Conservation (phyloP, 768 basidiomycete species). For the Boletus subparvulus region DNA sequence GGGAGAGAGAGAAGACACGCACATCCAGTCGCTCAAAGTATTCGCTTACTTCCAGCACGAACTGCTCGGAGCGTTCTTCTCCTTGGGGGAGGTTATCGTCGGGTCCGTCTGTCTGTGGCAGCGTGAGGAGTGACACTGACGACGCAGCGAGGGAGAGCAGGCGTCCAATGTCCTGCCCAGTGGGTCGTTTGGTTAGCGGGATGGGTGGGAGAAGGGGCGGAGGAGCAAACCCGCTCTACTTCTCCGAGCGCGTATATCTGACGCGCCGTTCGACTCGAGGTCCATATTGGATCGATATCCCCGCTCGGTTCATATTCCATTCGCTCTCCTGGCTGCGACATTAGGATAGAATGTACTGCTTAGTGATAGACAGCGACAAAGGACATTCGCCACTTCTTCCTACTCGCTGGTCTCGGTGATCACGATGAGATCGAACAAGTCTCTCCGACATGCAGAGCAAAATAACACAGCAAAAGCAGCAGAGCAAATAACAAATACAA, state of each 20-base stretch:
- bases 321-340: slow-evolving; percentile 24
- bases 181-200: not conserved
- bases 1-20: slow-evolving; percentile 25
- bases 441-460: slow-evolving; percentile 9
- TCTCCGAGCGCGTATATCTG: slow-evolving; percentile 79
- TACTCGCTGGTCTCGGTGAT: not conserved
- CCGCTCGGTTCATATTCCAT: slow-evolving; percentile 13
- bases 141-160: slow-evolving; percentile 75
- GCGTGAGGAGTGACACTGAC: slow-evolving; percentile 72
- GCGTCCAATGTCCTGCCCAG: slow-evolving; percentile 67
- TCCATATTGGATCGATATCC: slow-evolving; percentile 78
- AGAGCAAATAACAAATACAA: slow-evolving; percentile 31
- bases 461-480: slow-evolving; percentile 31
- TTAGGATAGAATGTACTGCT: not conserved
- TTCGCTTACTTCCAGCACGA: slow-evolving; percentile 80
- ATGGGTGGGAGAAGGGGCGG: not conserved
- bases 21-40: slow-evolving; percentile 85
- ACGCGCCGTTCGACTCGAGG: slow-evolving; percentile 73
- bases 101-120: slow-evolving; percentile 78
- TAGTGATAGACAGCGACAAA: no score
- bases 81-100: slow-evolving; percentile 72
- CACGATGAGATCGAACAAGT: not conserved
- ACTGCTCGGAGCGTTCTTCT: slow-evolving; percentile 81
- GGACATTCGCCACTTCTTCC: no score
- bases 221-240: slow-evolving; percentile 65